phyloP scores from a whole-genome alignment of 192 early-diverging fungal genomes.

The Dissophora ornata region DNA sequence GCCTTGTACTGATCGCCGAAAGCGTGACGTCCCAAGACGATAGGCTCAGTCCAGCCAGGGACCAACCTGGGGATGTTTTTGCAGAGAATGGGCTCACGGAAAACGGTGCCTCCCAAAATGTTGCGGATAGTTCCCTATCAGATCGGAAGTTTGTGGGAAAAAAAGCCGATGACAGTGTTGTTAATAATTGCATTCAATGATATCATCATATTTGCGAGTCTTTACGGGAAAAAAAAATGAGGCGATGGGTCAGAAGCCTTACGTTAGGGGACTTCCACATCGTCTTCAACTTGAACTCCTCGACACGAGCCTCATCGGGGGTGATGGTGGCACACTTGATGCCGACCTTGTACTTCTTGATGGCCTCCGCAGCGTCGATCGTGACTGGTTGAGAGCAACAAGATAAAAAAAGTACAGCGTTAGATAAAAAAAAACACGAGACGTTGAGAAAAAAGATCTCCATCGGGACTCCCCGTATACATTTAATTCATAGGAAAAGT shows the following conservation, averaged over 20 bases:
- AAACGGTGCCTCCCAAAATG: slow-evolving; percentile 94
- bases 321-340: slow-evolving; percentile 99
- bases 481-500: no score
- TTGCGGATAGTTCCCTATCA: slow-evolving; percentile 88
- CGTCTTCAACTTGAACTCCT: slow-evolving; percentile 95
- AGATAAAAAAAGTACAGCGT: no score
- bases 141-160: slow-evolving; percentile 12
- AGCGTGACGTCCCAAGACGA: slow-evolving; percentile 95
- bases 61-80: slow-evolving; percentile 93
- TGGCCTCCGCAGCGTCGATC: slow-evolving; percentile 92
- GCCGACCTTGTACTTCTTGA: slow-evolving; percentile 95
- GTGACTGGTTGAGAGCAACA: slow-evolving; percentile 68
- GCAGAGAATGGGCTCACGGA: slow-evolving; percentile 96
- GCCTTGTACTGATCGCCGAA: slow-evolving; percentile 98
- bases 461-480: no score
- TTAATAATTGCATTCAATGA: not conserved
- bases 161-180: not conserved
- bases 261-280: slow-evolving; percentile 97
- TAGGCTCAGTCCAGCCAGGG: slow-evolving; percentile 93
- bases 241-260: no score
- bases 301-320: slow-evolving; percentile 92
- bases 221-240: no score
- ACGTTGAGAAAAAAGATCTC: no score
- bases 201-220: no score
- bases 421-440: no score